Percentiles rank a stretch among this genome's conserved stretches.
These are phyloP conservation scores for Litchi chinensis DNA, from an alignment of 345 rosid genomes.

Conservation along the genomic window DNA sequence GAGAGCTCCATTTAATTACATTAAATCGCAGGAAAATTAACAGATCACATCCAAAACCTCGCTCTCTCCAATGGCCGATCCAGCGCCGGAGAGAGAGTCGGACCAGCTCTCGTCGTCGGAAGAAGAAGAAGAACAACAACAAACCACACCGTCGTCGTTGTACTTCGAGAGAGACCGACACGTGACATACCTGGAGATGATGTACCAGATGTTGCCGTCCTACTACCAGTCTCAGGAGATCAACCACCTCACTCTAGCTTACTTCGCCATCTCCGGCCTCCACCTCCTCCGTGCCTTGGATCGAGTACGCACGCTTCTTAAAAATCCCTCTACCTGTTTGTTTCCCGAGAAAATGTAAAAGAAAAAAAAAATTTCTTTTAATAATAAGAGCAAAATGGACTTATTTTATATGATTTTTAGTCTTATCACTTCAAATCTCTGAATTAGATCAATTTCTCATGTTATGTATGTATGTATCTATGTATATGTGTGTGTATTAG, in stretches of 20 bases:
- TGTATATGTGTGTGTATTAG: conserved; percentile 35
- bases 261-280: conserved; percentile 82
- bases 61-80: background rate
- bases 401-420: background rate
- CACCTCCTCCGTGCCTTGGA: conserved; percentile 66
- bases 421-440: background rate
- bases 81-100: background rate
- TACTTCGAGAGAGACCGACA: conserved; percentile 63
- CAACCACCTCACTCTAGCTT: conserved; percentile 85
- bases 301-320: conserved; percentile 39
- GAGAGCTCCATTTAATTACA: no score
- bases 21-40: background rate
- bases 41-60: background rate
- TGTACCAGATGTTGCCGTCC: conserved; percentile 72
- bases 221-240: conserved; percentile 82
- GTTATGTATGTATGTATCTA: background rate
- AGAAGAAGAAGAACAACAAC: conserved; percentile 26
- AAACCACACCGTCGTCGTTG: conserved; percentile 16
- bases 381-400: no score
- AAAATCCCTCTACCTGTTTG: background rate
- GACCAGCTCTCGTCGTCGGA: no score
- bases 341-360: background rate
- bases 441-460: background rate
- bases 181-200: conserved; percentile 66
- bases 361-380: no score